Base-by-base conservation (phyloP, 441 rosid genomes). In the California macrophylla region DNA sequence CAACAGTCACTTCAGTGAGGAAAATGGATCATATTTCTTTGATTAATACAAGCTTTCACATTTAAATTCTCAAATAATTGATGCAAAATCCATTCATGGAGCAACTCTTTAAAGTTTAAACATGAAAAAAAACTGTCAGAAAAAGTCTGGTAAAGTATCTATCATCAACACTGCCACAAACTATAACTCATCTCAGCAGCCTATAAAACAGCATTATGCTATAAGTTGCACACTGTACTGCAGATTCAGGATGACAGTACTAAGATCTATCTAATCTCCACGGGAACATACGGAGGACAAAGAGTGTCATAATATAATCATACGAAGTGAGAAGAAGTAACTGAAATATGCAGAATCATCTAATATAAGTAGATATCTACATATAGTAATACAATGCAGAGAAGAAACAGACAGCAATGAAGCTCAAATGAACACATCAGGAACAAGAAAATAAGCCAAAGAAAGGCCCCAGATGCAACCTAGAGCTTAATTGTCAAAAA, bases 391-490 rank as follows among this genome's bases (percentile, higher is more conserved):
- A 23, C 30, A 24, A 3, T 3, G 10, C 64, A 24, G 64, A 24
- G 2, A 47, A 47, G 56, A 47, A 58, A 24, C 10, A 3, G 30
- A 58, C 7, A 7, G 30, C 15, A 24, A 24, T 25, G 29, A 58
- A 24, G 64, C 30, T 58, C 24, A 58, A 21, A 58, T 58, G 64
- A 58, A 58, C 4, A 47, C 4, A 3, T n/a, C 7, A 40, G 50
- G 3, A 58, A 58, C 28, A 58, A 58, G 64, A 24, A 58, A 24
- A 58, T 58, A 10, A 12, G 64, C 63, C 60, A 24, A 10, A 7
- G 62, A 58, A 58, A 25, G 5, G 24, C 64, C 6, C 30, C 61
- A 72, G 52, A 67, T 34, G 26, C 13, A 70, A 68, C 65, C 47
- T 64, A 3, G 60, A 52, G 60, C 20, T 18, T 52, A 52, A 52